Conservation (phyloP, 768 basidiomycete species). For the Leccinum barrowsii region DNA sequence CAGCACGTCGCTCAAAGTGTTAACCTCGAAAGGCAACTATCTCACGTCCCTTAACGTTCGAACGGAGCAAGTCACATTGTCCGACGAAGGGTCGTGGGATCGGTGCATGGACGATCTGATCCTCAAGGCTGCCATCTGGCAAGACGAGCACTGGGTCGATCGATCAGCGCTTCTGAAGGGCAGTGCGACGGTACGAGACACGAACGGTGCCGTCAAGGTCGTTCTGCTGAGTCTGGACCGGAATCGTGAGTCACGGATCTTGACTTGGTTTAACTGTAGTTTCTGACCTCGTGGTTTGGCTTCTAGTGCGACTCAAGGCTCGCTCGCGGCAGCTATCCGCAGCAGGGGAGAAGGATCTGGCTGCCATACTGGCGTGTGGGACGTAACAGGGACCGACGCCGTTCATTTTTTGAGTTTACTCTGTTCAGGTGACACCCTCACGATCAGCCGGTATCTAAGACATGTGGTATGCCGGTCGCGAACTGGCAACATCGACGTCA, state of each 20-base stretch:
- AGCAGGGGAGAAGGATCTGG: conserved; percentile 83
- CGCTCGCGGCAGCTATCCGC: conserved; percentile 82
- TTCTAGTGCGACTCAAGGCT: conserved; percentile 85
- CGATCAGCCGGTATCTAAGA: too few relatives aligned
- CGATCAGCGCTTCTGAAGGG: conserved; percentile 66
- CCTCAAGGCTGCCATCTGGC: conserved; percentile 89
- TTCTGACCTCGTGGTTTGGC: conserved; percentile 9
- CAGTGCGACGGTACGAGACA: conserved; percentile 33
- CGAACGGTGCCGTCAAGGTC: conserved; percentile 65
- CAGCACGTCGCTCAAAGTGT: conserved; percentile 80
- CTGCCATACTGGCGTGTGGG: conserved; percentile 51
- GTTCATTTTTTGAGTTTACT: not conserved
- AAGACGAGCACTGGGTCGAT: conserved; percentile 89
- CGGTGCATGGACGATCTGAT: conserved; percentile 95
- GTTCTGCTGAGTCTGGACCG: conserved; percentile 89
- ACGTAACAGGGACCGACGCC: conserved; percentile 14
- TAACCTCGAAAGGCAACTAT: conserved; percentile 94
- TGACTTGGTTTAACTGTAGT: conserved; percentile 10
- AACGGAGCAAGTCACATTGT: conserved; percentile 79
- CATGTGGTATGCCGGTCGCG: too few relatives aligned
- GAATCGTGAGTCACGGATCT: conserved; percentile 59
- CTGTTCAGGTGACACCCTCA: not conserved
- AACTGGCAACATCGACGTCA: too few relatives aligned
- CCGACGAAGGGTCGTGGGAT: conserved; percentile 46
- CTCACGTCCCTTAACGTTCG: conserved; percentile 77